phyloP scores from a whole-genome alignment of 2,329 filamentous ascomycete genomes.

The Talaromyces sp. region DNA sequence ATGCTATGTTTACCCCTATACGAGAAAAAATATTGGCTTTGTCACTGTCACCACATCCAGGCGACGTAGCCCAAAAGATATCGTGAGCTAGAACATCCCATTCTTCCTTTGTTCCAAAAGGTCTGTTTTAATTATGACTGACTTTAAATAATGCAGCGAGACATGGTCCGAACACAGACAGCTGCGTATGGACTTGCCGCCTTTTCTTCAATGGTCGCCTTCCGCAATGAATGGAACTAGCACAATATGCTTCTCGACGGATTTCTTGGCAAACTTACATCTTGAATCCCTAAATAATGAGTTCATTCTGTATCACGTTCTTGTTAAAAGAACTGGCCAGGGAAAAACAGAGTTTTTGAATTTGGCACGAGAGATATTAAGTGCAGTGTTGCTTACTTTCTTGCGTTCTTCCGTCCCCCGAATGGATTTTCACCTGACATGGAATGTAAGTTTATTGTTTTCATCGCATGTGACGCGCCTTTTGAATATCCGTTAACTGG shows the following conservation, averaged over 20 bases:
- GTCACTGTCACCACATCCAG: constrained; percentile 10
- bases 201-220: constrained; percentile 7
- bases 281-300: constrained; percentile 19
- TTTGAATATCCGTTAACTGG: background rate
- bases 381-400: background rate
- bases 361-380: constrained; percentile 9
- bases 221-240: background rate
- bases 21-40: constrained; percentile 10
- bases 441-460: constrained; percentile 1
- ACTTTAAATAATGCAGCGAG: background rate
- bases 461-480: background rate
- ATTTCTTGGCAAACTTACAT: constrained; percentile 17
- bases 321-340: constrained; percentile 14
- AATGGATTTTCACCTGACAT: background rate
- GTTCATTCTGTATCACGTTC: constrained; percentile 17
- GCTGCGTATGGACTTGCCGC: constrained; percentile 1
- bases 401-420: background rate
- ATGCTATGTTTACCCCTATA: constrained; percentile 7
- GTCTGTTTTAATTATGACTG: background rate
- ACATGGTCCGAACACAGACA: constrained; percentile 7
- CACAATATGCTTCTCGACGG: constrained; percentile 14
- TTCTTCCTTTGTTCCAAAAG: background rate
- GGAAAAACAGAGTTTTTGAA: constrained; percentile 4
- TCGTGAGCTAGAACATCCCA: background rate
- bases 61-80: constrained; percentile 5